Evolutionary conservation across 805 yeast genomes (phyloP).

Genomic region (Candida caryicola): DNA sequence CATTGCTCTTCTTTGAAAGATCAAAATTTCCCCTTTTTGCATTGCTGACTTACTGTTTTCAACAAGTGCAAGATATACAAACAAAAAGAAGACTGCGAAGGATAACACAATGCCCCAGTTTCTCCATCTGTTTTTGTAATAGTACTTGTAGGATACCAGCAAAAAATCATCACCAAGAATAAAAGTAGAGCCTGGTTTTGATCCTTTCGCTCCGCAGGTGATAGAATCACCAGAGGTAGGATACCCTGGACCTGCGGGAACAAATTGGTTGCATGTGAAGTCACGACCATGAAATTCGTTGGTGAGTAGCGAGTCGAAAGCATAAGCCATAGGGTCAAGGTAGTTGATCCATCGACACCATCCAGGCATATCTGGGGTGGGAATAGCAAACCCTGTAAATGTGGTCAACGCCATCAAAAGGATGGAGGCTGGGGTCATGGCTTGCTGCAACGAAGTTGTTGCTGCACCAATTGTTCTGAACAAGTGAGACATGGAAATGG

Average conservation of each 20-base stretch:
- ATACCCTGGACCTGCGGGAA: constrained; percentile 44
- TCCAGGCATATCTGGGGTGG: constrained; percentile 53
- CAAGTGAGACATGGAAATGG: constrained; percentile 37
- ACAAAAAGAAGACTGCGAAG: constrained; percentile 52
- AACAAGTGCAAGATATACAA: constrained; percentile 48
- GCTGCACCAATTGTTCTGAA: constrained; percentile 20
- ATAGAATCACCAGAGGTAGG: constrained; percentile 10
- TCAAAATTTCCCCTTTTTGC: constrained; percentile 35
- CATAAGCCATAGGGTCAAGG: constrained; percentile 55
- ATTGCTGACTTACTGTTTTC: constrained; percentile 41
- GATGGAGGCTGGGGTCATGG: constrained; percentile 58
- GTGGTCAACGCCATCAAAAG: constrained; percentile 47
- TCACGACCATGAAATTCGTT: constrained; percentile 52
- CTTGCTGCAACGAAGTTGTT: constrained; percentile 42
- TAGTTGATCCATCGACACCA: constrained; percentile 69
- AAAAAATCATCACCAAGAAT: constrained; percentile 32
- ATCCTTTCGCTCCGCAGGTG: constrained; percentile 22
- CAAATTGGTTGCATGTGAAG: constrained; percentile 45
- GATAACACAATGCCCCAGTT: constrained; percentile 60
- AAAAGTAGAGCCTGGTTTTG: constrained; percentile 15
- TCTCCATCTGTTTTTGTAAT: constrained; percentile 46
- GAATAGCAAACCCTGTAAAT: constrained; percentile 59
- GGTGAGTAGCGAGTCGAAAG: constrained; percentile 55
- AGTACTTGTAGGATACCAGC: constrained; percentile 41
- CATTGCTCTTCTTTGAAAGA: constrained; percentile 54